These are phyloP conservation scores for Xylaria sp. DNA, from an alignment of 2,329 filamentous ascomycete genomes.

Conservation along the genomic window DNA sequence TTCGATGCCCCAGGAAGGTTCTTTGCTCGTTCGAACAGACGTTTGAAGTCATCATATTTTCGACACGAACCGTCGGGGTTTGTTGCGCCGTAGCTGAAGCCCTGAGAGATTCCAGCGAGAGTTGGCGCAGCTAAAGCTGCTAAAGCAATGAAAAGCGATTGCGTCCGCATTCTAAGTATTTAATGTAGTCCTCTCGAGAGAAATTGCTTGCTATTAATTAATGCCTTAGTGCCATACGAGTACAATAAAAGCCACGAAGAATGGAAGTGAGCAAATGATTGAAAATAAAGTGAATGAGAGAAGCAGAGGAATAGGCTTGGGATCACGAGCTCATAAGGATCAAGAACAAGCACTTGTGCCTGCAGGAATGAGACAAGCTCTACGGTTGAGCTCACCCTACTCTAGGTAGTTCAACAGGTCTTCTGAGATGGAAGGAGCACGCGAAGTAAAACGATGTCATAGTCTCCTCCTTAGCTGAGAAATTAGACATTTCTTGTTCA, in stretches of 20 bases:
- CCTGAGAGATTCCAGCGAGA: slow-evolving; percentile 35
- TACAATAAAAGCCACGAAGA: neutral
- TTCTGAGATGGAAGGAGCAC: slow-evolving; percentile 7
- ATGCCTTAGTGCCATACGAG: neutral
- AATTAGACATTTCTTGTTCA: neutral
- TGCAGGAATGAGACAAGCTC: neutral
- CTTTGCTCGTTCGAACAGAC: slow-evolving; percentile 52
- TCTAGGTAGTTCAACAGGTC: no score
- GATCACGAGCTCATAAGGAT: neutral
- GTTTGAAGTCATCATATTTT: slow-evolving; percentile 49
- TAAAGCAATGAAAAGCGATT: slow-evolving; percentile 24
- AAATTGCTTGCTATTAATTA: neutral
- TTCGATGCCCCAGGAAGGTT: slow-evolving; percentile 45
- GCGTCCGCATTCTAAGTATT: slow-evolving; percentile 29
- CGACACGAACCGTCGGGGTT: slow-evolving; percentile 48
- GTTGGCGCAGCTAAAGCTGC: slow-evolving; percentile 24
- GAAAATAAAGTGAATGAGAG: neutral
- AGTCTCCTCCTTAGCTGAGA: neutral
- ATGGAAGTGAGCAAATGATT: no score
- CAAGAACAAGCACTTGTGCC: neutral
- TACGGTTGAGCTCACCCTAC: no score
- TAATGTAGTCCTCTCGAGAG: neutral
- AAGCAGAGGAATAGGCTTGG: neutral
- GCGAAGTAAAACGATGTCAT: neutral
- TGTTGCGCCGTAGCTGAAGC: slow-evolving; percentile 54